Percentiles rank a stretch among this genome's conserved stretches.
phyloP scores from a whole-genome alignment of 805 yeast species.

The Myxozyma udenii region DNA sequence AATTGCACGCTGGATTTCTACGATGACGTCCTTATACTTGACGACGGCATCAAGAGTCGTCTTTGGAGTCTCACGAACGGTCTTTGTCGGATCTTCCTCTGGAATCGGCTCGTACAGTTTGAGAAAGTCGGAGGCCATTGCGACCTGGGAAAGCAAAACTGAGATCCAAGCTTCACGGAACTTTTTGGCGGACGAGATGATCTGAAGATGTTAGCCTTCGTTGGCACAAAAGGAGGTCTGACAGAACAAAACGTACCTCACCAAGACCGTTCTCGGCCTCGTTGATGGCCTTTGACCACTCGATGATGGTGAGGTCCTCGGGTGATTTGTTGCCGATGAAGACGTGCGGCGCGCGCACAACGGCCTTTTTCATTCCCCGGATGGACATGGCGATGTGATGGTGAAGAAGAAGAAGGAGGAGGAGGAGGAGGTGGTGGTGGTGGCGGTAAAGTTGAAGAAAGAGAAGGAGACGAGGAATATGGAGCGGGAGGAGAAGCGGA shows the following conservation, averaged over 20 bases:
- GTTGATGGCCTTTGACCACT: conserved; percentile 39
- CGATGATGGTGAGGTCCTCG: conserved; percentile 38
- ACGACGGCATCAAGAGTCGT: conserved; percentile 32
- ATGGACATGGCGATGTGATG: conserved; percentile 28
- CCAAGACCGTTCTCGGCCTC: conserved; percentile 37
- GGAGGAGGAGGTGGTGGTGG: not conserved
- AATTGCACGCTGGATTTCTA: conserved; percentile 30
- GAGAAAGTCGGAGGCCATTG: conserved; percentile 23
- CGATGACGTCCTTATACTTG: conserved; percentile 32
- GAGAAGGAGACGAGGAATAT: no score
- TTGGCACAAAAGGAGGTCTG: not conserved
- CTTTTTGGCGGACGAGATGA: conserved; percentile 31
- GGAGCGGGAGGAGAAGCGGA: no score
- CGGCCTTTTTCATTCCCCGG: conserved; percentile 40
- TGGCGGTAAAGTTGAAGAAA: no score
- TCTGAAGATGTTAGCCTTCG: conserved; percentile 5
- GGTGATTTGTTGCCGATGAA: conserved; percentile 38
- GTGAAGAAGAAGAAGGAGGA: no score
- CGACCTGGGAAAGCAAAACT: conserved; percentile 27
- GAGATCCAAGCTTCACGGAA: conserved; percentile 33
- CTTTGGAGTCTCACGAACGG: conserved; percentile 37
- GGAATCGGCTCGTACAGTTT: conserved; percentile 34
- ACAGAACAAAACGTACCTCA: conserved; percentile 10
- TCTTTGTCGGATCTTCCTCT: conserved; percentile 33
- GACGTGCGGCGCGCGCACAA: conserved; percentile 40